These are phyloP conservation scores for Brassica carinata DNA, from an alignment of 345 rosid species.

Conservation along the genomic window DNA sequence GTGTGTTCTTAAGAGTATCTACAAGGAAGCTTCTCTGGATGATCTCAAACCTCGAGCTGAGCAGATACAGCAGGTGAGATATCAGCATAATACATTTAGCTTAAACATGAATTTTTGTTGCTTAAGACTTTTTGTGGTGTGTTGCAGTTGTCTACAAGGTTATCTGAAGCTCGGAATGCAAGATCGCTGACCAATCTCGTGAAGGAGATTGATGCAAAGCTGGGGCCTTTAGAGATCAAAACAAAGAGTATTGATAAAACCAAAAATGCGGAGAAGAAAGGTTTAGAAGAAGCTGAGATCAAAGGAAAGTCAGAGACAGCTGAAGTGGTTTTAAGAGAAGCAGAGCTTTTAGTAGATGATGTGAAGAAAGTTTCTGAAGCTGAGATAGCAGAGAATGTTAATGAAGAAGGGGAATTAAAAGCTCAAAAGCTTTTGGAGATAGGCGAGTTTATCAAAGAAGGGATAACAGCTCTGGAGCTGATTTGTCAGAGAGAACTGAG, in stretches of 20 bases:
- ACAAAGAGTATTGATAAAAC: conserved; percentile 17
- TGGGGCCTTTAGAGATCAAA: conserved; percentile 55
- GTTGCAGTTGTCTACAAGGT: conserved; percentile 53
- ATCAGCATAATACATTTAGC: neutral
- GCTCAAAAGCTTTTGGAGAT: conserved; percentile 36
- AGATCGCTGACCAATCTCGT: conserved; percentile 57
- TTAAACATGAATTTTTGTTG: neutral
- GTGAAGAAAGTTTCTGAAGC: conserved; percentile 36
- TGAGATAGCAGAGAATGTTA: conserved; percentile 37
- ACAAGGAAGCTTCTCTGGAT: conserved; percentile 57
- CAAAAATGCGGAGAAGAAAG: conserved; percentile 18
- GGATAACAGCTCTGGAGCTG: conserved; percentile 27
- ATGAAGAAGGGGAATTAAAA: conserved; percentile 36
- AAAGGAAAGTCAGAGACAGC: conserved; percentile 24
- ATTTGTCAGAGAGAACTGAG: conserved; percentile 39
- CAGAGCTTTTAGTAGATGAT: conserved; percentile 12
- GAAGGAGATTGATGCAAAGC: conserved; percentile 70
- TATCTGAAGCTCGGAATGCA: conserved; percentile 51
- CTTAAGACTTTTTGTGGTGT: neutral
- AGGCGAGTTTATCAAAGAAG: conserved; percentile 37
- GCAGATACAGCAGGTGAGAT: conserved; percentile 60
- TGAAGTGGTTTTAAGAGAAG: conserved; percentile 22
- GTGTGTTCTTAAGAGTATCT: conserved; percentile 57
- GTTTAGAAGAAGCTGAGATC: conserved; percentile 29
- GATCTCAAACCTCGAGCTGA: conserved; percentile 57